phyloP scores from a whole-genome alignment of 305 asterid genomes.

The Solanum hybrid region DNA sequence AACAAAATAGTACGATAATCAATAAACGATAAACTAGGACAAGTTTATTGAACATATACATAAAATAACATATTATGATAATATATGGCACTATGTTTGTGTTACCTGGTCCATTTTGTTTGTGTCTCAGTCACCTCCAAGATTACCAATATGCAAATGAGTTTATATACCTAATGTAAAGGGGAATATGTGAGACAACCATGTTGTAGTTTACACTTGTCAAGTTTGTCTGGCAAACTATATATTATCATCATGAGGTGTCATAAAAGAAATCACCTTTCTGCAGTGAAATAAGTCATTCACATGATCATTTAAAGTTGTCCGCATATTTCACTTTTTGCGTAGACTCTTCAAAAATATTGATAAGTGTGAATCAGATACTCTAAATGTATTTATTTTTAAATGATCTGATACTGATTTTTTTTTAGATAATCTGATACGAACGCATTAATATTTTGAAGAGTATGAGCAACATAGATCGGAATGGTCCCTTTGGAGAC shows the following conservation, averaged over 20 bases:
- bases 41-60: background rate
- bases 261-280: background rate
- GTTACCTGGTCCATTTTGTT: background rate
- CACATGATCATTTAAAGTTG: background rate
- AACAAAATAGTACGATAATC: background rate
- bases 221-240: background rate
- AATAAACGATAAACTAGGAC: background rate
- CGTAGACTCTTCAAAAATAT: background rate
- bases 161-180: background rate
- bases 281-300: background rate
- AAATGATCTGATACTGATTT: too few relatives aligned
- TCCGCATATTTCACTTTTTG: too few relatives aligned
- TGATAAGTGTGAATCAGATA: background rate
- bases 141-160: background rate
- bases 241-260: background rate
- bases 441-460: background rate
- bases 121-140: background rate
- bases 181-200: background rate
- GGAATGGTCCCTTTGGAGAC: background rate
- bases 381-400: background rate
- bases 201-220: background rate
- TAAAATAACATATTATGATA: background rate
- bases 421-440: too few relatives aligned
- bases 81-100: background rate
- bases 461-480: background rate